Evolutionary conservation across 306 rosid genomes (phyloP), one percentile per base, ranked within the genome.

Genomic region (Hippophae gyantsensis): DNA sequence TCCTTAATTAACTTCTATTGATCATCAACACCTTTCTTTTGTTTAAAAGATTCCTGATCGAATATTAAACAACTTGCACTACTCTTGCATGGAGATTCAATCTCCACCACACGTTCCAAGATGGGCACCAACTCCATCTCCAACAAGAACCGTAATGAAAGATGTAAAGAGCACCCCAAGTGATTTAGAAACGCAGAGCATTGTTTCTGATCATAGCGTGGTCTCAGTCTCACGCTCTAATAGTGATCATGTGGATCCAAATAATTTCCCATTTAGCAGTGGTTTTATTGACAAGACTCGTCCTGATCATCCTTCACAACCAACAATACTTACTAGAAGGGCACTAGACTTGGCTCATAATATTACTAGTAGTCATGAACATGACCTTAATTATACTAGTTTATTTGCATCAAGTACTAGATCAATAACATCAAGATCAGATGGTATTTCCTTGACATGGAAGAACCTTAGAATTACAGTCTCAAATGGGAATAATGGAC

Each of bases 91-190:
- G 38, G 38, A 32, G 5, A 32, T 4, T 32, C 4, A 32, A 32
- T 32, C 43, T 66, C 52, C 52, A 12, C 23, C 43, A 8, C 38
- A 5, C 9, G 54, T 62, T 6, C 73, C 70, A 1, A 62, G 76
- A 66, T 76, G 76, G 80, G 43, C 58, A 13, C 76, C 76, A 18
- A 75, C 69, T 40, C 48, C 72, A 49, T 66, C 72, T 54, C 69
- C 72, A 7, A 66, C 68, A 18, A 66, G 60, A 41, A 23, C 52
- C 1, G 25, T 43, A 42, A 18, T 41, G 58, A 41, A 47, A 48
- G 65, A 52, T 48, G 43, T 52, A 42, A 38, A 46, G 14, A 43
- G 14, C 51, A 9, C 5, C 56, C 6, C 18, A 32, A 18, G 23
- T 18, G 23, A 43, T 13, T 23, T 56, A 48, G 65, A 52, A 54